Base-by-base conservation (phyloP, 2,329 filamentous ascomycete genomes). In the Apiospora koreana region DNA sequence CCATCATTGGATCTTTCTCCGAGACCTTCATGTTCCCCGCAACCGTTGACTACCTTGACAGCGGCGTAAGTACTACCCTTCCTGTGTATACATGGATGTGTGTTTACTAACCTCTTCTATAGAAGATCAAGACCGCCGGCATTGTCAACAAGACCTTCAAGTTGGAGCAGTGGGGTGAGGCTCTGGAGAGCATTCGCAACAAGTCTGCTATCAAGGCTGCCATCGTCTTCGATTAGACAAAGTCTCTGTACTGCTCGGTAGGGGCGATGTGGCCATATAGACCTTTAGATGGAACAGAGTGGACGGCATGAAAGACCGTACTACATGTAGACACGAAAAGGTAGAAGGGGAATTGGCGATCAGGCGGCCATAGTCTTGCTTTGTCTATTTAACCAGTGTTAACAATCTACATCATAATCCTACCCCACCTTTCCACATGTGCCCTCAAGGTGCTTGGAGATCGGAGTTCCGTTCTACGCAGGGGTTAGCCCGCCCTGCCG, bases 121-220 rank as follows among this genome's bases (percentile, higher is more conserved):
- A 54, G 48, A 89, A 89, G 79, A 84, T 91, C 74, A 89, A 86
- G 80, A 86, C 92, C 67, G 83, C 86, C 68, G 91, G 91, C 4
- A 92, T 94, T 69, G 91, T 93, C 73, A 92, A 93, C 82, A 93
- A 92, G 84, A 88, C 86, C 7, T 94, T 90, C 83, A 90, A 86
- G 81, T 83, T 93, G n/a, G 91, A 94, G 77, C 86, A 93, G 78
- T 93, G 90, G 86, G 88, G 84, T 64, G 89, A 92, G 78, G 92
- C 90, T 72, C 82, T 94, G 74, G 88, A 93, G 79, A 86, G 88
- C 70, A 93, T 94, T 84, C 88, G 86, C 76, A 90, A 92, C 82
- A 93, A 93, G 85, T 88, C 83, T 68, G 91, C 91, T 71, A 92
- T 94, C 78, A 94, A 94, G 85, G 91, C 91, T 68, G 90, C 89